Evolutionary conservation across 306 rosid genomes (phyloP).

Genomic region (Inga leiocalycina): DNA sequence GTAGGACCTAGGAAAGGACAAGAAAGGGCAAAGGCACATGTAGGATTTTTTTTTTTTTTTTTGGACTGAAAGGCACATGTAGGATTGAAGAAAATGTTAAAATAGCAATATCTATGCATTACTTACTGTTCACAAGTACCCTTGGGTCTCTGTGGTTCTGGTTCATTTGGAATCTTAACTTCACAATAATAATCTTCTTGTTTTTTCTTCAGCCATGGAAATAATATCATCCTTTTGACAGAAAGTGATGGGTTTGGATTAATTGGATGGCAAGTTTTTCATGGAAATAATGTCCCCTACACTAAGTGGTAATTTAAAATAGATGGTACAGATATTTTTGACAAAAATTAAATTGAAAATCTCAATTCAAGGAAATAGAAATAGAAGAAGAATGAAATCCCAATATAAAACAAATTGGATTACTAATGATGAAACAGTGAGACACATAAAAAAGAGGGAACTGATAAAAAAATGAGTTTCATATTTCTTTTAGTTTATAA

Average conservation of each 20-base stretch:
- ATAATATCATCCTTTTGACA: not conserved
- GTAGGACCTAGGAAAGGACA: constrained; percentile 24
- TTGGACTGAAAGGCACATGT: not conserved
- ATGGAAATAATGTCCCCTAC: not conserved
- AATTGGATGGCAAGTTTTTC: not conserved
- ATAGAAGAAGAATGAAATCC: constrained; percentile 17
- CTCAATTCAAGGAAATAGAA: not conserved
- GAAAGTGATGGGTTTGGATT: not conserved
- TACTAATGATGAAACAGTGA: not conserved
- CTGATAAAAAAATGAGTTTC: not conserved
- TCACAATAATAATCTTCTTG: not conserved
- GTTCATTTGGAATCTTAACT: constrained; percentile 29
- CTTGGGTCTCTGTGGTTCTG: constrained; percentile 33
- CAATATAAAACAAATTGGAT: constrained; percentile 1
- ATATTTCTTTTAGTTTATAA: not conserved
- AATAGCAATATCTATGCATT: constrained; percentile 27
- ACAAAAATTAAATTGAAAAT: not conserved
- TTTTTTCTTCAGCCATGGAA: not conserved
- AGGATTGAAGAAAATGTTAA: not conserved
- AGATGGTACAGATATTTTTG: not conserved
- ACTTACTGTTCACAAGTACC: not conserved
- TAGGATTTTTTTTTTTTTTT: not conserved
- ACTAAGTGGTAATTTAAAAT: not conserved
- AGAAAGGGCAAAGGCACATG: constrained; percentile 3
- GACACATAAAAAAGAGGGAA: not conserved